These are phyloP conservation scores for Przewalskia tangutica DNA, from an alignment of 257 asterid genomes.

Conservation along the genomic window DNA sequence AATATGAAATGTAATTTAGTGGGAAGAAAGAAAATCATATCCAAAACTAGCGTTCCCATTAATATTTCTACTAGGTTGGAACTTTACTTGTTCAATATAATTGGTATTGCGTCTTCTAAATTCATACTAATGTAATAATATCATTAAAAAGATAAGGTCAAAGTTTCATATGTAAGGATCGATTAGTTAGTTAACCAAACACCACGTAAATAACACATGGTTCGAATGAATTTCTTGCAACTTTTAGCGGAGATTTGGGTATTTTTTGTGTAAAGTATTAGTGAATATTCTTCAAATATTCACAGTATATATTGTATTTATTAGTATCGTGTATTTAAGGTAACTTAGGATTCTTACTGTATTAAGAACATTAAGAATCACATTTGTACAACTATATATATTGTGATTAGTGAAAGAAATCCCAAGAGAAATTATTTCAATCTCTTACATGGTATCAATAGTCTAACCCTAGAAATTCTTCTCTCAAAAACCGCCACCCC, in stretches of 20 bases:
- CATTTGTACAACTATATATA: too few relatives aligned
- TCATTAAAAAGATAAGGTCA: slow-evolving; percentile 25
- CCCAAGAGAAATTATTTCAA: too few relatives aligned
- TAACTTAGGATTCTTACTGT: too few relatives aligned
- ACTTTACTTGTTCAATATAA: slow-evolving; percentile 12
- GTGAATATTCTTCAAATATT: too few relatives aligned
- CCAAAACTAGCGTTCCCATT: not conserved
- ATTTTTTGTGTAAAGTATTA: too few relatives aligned
- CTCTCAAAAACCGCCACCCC: too few relatives aligned
- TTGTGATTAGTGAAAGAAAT: too few relatives aligned
- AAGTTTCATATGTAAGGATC: slow-evolving; percentile 14
- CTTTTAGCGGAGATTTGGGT: not conserved
- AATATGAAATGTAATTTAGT: not conserved
- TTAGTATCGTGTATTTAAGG: too few relatives aligned
- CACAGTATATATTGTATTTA: too few relatives aligned
- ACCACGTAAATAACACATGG: slow-evolving; percentile 19
- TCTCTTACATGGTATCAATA: too few relatives aligned
- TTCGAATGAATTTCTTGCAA: not conserved
- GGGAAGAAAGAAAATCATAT: not conserved
- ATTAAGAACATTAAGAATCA: too few relatives aligned
- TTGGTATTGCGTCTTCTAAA: not conserved
- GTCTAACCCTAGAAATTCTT: too few relatives aligned
- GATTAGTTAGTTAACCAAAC: slow-evolving; percentile 43
- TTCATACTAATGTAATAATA: not conserved
- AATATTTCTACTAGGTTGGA: slow-evolving; percentile 7